A percentile compares a stretch with the other conserved stretches of the same genome.
Conservation (phyloP, 345 rosid species). For the Linum tenue region DNA sequence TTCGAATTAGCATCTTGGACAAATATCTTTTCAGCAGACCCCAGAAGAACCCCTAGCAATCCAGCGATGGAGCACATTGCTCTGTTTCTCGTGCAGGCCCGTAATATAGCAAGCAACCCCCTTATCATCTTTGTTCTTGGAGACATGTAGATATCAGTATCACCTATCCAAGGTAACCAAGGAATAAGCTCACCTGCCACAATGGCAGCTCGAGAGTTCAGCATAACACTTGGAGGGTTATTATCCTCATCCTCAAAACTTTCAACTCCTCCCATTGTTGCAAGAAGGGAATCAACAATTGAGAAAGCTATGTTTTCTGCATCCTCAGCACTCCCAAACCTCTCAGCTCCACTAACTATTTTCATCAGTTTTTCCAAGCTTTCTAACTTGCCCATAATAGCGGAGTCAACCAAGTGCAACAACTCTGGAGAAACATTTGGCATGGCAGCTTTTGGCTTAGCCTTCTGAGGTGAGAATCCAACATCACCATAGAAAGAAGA, state of each 20-base stretch:
- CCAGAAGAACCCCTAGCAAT: slow-evolving; percentile 72
- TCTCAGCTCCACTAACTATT: slow-evolving; percentile 70
- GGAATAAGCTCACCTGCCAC: slow-evolving; percentile 94
- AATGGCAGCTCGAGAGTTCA: slow-evolving; percentile 92
- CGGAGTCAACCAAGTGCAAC: slow-evolving; percentile 96
- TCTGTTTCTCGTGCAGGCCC: slow-evolving; percentile 97
- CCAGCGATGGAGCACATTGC: slow-evolving; percentile 98
- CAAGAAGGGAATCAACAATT: slow-evolving; percentile 93
- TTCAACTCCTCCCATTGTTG: slow-evolving; percentile 99
- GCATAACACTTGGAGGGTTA: slow-evolving; percentile 98
- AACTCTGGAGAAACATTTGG: slow-evolving; percentile 97
- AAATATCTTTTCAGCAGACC: slow-evolving; percentile 73
- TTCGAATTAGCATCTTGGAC: slow-evolving; percentile 43
- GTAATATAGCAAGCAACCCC: slow-evolving; percentile 85
- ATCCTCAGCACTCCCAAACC: slow-evolving; percentile 68
- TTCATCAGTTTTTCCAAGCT: slow-evolving; percentile 81
- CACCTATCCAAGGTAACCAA: slow-evolving; percentile 75
- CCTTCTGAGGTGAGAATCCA: slow-evolving; percentile 54
- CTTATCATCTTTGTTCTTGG: slow-evolving; percentile 87
- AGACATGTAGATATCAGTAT: slow-evolving; percentile 62
- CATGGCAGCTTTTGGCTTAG: slow-evolving; percentile 57
- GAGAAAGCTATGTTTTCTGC: slow-evolving; percentile 65
- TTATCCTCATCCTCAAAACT: slow-evolving; percentile 93
- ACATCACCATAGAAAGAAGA: slow-evolving; percentile 30
- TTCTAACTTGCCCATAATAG: slow-evolving; percentile 96